phyloP scores from a whole-genome alignment of 2,329 filamentous ascomycete genomes.

The Phaeomoniella chlamydospora region DNA sequence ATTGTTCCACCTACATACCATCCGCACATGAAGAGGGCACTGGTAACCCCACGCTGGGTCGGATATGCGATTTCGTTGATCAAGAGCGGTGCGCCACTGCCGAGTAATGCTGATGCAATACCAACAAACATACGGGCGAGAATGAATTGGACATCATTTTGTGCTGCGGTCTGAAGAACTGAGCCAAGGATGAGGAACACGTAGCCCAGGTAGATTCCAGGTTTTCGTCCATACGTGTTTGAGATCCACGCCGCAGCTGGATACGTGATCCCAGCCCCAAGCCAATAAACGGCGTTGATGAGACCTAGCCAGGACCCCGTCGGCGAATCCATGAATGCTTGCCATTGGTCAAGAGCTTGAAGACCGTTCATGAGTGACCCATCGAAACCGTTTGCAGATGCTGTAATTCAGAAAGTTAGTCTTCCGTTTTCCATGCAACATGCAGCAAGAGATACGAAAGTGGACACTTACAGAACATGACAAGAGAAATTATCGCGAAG shows the following conservation, averaged over 20 bases:
- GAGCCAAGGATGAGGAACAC: constrained; percentile 30
- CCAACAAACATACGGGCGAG: too few species aligned
- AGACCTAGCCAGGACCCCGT: constrained; percentile 25
- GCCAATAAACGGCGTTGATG: constrained; percentile 21
- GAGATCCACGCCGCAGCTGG: constrained; percentile 32
- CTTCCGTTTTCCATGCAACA: too few species aligned
- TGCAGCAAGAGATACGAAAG: too few species aligned
- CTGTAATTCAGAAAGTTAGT: too few species aligned
- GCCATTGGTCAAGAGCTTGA: constrained; percentile 25
- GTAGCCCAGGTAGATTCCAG: constrained; percentile 32
- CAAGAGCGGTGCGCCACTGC: too few species aligned
- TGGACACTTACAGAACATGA: too few species aligned
- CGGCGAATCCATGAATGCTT: constrained; percentile 20
- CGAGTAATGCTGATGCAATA: too few species aligned
- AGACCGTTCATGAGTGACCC: too few species aligned
- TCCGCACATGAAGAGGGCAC: constrained; percentile 46
- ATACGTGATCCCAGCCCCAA: constrained; percentile 33
- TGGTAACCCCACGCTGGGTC: constrained; percentile 45
- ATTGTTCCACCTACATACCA: constrained; percentile 39
- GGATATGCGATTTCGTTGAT: constrained; percentile 48
- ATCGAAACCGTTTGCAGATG: too few species aligned
- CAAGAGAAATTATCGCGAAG: too few species aligned
- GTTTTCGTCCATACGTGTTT: constrained; percentile 30
- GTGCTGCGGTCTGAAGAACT: constrained; percentile 16
- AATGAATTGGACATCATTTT: too few species aligned